These are phyloP conservation scores for Linanthus parryae DNA, from an alignment of 148 eudicot genomes.

Conservation along the genomic window DNA sequence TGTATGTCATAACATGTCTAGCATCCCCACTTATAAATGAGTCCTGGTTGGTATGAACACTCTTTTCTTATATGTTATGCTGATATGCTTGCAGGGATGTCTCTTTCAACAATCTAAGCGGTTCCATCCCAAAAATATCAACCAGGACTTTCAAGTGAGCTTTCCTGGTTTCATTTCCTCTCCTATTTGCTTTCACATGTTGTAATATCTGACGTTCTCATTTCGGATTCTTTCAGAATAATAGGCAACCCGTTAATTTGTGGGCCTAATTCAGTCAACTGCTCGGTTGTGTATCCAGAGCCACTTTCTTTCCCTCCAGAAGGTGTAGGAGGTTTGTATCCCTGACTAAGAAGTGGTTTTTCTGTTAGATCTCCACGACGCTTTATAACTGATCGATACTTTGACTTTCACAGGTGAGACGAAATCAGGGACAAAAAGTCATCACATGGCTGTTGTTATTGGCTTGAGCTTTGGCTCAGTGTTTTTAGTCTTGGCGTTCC, in stretches of 20 bases:
- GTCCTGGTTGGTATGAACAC: no score
- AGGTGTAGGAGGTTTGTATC: constrained; percentile 36
- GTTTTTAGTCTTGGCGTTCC: constrained; percentile 21
- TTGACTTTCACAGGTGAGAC: constrained; percentile 33
- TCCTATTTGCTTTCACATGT: no score
- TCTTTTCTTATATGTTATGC: no score
- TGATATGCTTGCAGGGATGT: constrained; percentile 54
- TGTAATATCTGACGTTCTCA: no score
- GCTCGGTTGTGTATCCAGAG: constrained; percentile 66
- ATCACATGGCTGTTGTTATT: constrained; percentile 49
- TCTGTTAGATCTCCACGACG: neutral
- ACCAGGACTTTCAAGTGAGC: constrained; percentile 77
- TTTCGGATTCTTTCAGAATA: constrained; percentile 64
- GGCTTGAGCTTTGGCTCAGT: constrained; percentile 63
- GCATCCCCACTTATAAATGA: no score
- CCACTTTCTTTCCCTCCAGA: constrained; percentile 65
- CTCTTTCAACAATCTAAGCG: constrained; percentile 87
- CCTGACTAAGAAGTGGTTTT: neutral
- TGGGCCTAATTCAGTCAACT: constrained; percentile 43
- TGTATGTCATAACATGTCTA: no score
- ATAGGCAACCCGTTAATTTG: constrained; percentile 78
- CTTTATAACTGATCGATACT: neutral
- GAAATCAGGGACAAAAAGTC: constrained; percentile 36
- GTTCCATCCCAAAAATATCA: constrained; percentile 64
- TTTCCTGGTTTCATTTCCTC: no score